phyloP scores from a whole-genome alignment of 192 early-diverging fungal species.

The Backusella psychrophila region DNA sequence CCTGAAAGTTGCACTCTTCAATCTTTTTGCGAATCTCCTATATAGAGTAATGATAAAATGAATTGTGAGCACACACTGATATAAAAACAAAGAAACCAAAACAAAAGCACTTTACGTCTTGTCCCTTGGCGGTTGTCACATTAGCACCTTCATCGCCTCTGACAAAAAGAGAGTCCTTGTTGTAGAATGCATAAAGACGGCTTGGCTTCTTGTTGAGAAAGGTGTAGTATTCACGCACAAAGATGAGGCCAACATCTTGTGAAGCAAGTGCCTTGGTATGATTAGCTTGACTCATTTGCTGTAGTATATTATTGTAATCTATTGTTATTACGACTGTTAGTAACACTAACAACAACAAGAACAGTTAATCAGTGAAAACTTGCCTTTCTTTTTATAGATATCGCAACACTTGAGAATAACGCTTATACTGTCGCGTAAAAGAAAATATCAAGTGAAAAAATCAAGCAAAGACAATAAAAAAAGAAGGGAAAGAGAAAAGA shows the following conservation, averaged over 20 bases:
- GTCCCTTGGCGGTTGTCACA: conserved; percentile 62
- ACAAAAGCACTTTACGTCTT: conserved; percentile 52
- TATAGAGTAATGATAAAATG: neutral
- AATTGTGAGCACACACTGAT: neutral
- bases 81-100: neutral
- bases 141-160: conserved; percentile 83
- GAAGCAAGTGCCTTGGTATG: conserved; percentile 17
- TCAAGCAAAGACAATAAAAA: neutral
- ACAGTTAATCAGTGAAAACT: neutral
- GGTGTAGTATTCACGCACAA: conserved; percentile 94
- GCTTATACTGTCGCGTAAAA: conserved; percentile 1
- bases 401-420: neutral
- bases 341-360: neutral
- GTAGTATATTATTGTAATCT: neutral
- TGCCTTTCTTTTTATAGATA: neutral
- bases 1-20: conserved; percentile 70
- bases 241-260: conserved; percentile 87
- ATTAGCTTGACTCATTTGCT: conserved; percentile 1
- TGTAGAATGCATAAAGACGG: conserved; percentile 85
- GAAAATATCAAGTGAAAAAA: neutral
- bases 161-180: conserved; percentile 77
- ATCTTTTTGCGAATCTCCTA: conserved; percentile 86
- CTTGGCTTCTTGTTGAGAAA: conserved; percentile 83
- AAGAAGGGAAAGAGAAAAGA: neutral
- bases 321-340: neutral